phyloP scores from a whole-genome alignment of 1,284 basidiomycete genomes.

The Tausonia pullulans region DNA sequence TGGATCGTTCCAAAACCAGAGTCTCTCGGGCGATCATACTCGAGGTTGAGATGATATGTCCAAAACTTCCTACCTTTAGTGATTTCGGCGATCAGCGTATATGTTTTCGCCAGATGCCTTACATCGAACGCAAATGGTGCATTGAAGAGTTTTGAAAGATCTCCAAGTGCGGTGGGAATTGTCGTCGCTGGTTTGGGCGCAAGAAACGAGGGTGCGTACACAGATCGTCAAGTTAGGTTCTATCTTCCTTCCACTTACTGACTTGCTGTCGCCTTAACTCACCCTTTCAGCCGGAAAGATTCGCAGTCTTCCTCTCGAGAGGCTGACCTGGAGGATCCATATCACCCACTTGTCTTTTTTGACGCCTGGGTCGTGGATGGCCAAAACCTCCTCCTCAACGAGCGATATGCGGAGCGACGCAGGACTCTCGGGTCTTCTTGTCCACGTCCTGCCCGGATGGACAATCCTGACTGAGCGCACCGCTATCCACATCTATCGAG shows the following conservation, averaged over 20 bases:
- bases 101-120: constrained; percentile 41
- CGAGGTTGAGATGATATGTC: constrained; percentile 64
- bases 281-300: too few species aligned
- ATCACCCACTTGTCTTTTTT: constrained; percentile 74
- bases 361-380: constrained; percentile 59
- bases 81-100: too few species aligned
- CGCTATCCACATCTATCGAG: constrained; percentile 31
- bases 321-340: constrained; percentile 39
- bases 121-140: constrained; percentile 41
- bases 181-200: too few species aligned
- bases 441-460: too few species aligned
- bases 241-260: too few species aligned
- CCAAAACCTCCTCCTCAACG: constrained; percentile 42
- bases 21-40: constrained; percentile 48
- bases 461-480: constrained; percentile 42
- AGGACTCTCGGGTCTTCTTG: constrained; percentile 34
- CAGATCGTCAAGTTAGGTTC: too few species aligned
- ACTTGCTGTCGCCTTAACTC: too few species aligned
- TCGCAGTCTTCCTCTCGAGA: constrained; percentile 34
- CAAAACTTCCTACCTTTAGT: too few species aligned
- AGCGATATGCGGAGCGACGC: constrained; percentile 50
- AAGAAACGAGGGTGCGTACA: too few species aligned
- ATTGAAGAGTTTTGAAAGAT: constrained; percentile 40
- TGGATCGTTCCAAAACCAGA: too few species aligned
- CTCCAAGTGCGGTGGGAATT: constrained; percentile 1